A percentile compares a stretch with the other conserved stretches of the same genome.
Evolutionary conservation across 2,329 filamentous ascomycete genomes (phyloP).

Genomic region (Clarireedia monteithiana): DNA sequence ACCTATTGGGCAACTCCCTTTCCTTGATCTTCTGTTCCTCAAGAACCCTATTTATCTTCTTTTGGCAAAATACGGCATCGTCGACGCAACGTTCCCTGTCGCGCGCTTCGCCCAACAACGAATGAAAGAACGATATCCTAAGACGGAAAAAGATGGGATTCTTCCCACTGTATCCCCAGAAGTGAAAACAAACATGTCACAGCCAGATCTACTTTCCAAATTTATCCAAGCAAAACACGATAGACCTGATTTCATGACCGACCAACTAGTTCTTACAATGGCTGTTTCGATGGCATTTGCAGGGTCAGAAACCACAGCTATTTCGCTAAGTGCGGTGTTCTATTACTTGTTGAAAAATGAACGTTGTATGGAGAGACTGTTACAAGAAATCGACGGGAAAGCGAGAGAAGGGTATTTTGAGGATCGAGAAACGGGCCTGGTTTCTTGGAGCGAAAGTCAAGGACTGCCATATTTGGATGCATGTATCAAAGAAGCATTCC

Average conservation of each 20-base stretch:
- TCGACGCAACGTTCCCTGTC: slow-evolving; percentile 63
- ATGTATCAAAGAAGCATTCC: slow-evolving; percentile 70
- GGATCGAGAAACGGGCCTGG: slow-evolving; percentile 48
- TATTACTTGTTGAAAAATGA: slow-evolving; percentile 66
- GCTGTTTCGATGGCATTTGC: slow-evolving; percentile 67
- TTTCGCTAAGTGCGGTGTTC: slow-evolving; percentile 62
- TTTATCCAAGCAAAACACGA: slow-evolving; percentile 62
- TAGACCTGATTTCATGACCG: slow-evolving; percentile 64
- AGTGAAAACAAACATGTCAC: slow-evolving; percentile 22
- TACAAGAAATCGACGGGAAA: slow-evolving; percentile 54
- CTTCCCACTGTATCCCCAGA: slow-evolving; percentile 16
- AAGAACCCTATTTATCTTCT: slow-evolving; percentile 70
- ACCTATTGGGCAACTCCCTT: slow-evolving; percentile 67
- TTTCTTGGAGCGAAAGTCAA: slow-evolving; percentile 63
- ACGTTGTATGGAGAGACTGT: slow-evolving; percentile 43
- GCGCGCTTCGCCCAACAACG: slow-evolving; percentile 63
- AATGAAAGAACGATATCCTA: slow-evolving; percentile 53
- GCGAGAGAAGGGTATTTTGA: slow-evolving; percentile 43
- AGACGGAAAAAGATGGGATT: slow-evolving; percentile 5
- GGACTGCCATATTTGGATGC: slow-evolving; percentile 70
- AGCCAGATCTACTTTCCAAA: slow-evolving; percentile 60
- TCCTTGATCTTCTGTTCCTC: slow-evolving; percentile 59
- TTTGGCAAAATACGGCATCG: slow-evolving; percentile 57
- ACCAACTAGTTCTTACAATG: slow-evolving; percentile 61
- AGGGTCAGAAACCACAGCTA: slow-evolving; percentile 73